These are phyloP conservation scores for Taiozyma sp. DNA, from an alignment of 1,139 yeast species.

Conservation along the genomic window DNA sequence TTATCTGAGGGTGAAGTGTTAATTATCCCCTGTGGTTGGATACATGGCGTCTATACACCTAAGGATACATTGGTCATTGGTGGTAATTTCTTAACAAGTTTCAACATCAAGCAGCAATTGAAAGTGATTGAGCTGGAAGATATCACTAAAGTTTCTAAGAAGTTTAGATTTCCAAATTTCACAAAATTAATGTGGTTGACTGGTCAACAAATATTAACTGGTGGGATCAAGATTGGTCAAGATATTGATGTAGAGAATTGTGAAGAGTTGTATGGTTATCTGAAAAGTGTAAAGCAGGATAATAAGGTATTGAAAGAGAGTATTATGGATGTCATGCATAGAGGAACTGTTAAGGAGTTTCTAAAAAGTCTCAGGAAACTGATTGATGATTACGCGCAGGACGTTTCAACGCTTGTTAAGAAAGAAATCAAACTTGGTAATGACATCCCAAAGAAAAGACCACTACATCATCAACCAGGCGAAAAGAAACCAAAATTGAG, in stretches of 20 bases:
- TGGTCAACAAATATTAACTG: conserved; percentile 6
- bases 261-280: conserved; percentile 1
- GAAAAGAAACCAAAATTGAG: neutral
- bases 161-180: conserved; percentile 76
- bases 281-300: conserved; percentile 1
- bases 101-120: conserved; percentile 60
- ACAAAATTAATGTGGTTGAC: conserved; percentile 63
- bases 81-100: conserved; percentile 73
- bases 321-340: neutral
- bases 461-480: neutral
- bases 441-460: neutral
- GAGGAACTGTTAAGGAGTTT: neutral
- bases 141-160: conserved; percentile 66
- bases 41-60: conserved; percentile 86
- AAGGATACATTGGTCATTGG: conserved; percentile 79
- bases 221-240: conserved; percentile 1
- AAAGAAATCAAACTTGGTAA: no score
- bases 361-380: conserved; percentile 6
- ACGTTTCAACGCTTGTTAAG: neutral
- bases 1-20: conserved; percentile 68
- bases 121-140: conserved; percentile 58
- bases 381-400: neutral
- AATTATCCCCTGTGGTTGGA: conserved; percentile 90
- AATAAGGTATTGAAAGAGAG: conserved; percentile 17
- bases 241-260: conserved; percentile 9